Percentiles rank a stretch among this genome's conserved stretches.
phyloP scores from a whole-genome alignment of 2,329 filamentous ascomycete genomes.

The Talaromyces pinophilus region DNA sequence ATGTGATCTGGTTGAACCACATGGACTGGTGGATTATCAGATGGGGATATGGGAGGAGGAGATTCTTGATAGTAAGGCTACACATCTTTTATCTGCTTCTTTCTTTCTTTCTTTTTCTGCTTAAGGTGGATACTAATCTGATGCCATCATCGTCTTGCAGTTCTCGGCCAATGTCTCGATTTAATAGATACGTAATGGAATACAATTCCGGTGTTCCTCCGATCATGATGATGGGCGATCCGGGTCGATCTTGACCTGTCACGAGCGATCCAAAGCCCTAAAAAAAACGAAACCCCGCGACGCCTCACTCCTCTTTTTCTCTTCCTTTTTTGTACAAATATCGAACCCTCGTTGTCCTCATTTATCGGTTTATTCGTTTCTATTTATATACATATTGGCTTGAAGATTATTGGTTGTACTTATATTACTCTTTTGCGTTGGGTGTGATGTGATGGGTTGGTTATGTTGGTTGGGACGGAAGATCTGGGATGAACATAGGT shows the following conservation, averaged over 20 bases:
- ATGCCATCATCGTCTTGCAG: conserved; percentile 3
- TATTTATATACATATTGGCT: neutral
- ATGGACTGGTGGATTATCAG: conserved; percentile 96
- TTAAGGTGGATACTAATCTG: neutral
- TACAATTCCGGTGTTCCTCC: neutral
- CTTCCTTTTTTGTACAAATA: conserved; percentile 1
- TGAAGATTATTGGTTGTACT: conserved; percentile 6
- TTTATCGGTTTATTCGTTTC: neutral
- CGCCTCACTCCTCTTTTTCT: neutral
- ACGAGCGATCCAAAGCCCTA: conserved; percentile 7
- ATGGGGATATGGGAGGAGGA: conserved; percentile 96
- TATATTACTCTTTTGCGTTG: neutral
- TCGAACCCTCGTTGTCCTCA: neutral
- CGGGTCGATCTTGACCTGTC: conserved; percentile 8
- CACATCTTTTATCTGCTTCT: neutral
- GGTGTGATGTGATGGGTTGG: neutral
- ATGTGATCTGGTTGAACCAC: conserved; percentile 82
- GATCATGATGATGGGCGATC: neutral
- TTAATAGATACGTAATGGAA: conserved; percentile 9
- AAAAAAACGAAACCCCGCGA: neutral
- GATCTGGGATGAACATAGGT: neutral
- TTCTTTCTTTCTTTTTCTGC: neutral
- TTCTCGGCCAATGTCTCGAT: conserved; percentile 20
- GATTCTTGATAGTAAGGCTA: conserved; percentile 72
- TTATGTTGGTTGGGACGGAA: neutral